phyloP scores from a whole-genome alignment of 148 eudicot species.

The Diospyros kaki region DNA sequence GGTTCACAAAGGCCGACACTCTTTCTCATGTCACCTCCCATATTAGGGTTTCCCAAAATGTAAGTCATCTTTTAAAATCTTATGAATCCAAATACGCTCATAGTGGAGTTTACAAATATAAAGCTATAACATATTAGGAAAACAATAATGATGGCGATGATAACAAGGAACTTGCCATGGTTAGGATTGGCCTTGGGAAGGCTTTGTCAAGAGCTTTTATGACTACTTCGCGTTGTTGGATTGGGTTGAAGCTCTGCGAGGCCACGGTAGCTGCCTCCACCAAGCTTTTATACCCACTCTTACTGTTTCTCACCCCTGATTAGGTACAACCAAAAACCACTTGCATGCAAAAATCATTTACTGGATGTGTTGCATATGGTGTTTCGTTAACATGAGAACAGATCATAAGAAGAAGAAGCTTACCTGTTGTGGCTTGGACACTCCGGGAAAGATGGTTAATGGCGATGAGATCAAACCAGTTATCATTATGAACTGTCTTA shows the following conservation, averaged over 20 bases:
- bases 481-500: constrained; percentile 43
- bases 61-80: too few species aligned
- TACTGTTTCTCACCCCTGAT: constrained; percentile 40
- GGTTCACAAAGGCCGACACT: too few species aligned
- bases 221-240: constrained; percentile 40
- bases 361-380: too few species aligned
- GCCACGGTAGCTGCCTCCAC: constrained; percentile 47
- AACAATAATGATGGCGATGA: neutral
- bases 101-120: too few species aligned
- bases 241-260: constrained; percentile 26
- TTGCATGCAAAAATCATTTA: neutral
- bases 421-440: constrained; percentile 55
- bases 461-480: constrained; percentile 56
- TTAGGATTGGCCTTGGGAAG: constrained; percentile 42
- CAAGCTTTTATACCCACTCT: constrained; percentile 58
- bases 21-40: too few species aligned
- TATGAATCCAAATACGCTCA: too few species aligned
- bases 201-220: constrained; percentile 42
- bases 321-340: neutral
- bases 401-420: neutral
- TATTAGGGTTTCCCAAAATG: too few species aligned
- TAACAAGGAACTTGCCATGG: constrained; percentile 38
- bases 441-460: constrained; percentile 54
- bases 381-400: neutral
- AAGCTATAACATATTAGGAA: too few species aligned